Conservation (phyloP, 352 stramenopile species). For the Phytopythium boreale region DNA sequence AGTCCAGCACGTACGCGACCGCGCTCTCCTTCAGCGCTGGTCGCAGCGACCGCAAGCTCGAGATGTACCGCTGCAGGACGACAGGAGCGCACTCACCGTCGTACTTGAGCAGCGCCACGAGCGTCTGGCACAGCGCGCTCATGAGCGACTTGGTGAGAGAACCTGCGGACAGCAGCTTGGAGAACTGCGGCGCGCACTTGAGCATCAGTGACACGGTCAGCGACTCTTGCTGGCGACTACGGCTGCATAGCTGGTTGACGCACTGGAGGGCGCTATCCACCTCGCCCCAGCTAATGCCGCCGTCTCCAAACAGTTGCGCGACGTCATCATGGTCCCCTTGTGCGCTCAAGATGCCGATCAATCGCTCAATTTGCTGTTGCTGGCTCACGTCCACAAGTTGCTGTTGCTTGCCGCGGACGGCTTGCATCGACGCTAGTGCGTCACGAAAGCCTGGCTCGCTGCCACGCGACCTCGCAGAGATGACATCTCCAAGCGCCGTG, state of each 20-base stretch:
- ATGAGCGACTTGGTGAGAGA: conserved; percentile 59
- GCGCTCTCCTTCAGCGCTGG: conserved; percentile 58
- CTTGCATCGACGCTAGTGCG: conserved; percentile 28
- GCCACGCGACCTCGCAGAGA: conserved; percentile 24
- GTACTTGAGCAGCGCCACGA: conserved; percentile 55
- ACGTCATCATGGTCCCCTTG: background rate
- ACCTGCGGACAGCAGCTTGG: conserved; percentile 32
- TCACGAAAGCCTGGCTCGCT: conserved; percentile 23
- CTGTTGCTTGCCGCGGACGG: conserved; percentile 38
- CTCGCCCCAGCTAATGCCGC: conserved; percentile 9
- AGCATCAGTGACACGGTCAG: conserved; percentile 35
- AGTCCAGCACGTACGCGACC: conserved; percentile 63
- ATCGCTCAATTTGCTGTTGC: conserved; percentile 50
- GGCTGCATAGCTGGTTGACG: conserved; percentile 44
- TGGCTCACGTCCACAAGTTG: conserved; percentile 38
- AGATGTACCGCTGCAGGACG: conserved; percentile 44
- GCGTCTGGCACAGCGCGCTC: conserved; percentile 59
- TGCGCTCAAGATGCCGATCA: conserved; percentile 22
- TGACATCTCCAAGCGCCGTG: conserved; percentile 36
- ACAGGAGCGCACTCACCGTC: conserved; percentile 35
- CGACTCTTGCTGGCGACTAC: conserved; percentile 32
- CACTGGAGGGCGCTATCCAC: conserved; percentile 30
- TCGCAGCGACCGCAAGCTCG: conserved; percentile 42
- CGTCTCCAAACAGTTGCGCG: background rate
- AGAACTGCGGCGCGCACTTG: conserved; percentile 35